Percentiles rank a stretch among this genome's conserved stretches.
Evolutionary conservation across 306 rosid species (phyloP).

Genomic region (Herpetospermum pedunculosum): DNA sequence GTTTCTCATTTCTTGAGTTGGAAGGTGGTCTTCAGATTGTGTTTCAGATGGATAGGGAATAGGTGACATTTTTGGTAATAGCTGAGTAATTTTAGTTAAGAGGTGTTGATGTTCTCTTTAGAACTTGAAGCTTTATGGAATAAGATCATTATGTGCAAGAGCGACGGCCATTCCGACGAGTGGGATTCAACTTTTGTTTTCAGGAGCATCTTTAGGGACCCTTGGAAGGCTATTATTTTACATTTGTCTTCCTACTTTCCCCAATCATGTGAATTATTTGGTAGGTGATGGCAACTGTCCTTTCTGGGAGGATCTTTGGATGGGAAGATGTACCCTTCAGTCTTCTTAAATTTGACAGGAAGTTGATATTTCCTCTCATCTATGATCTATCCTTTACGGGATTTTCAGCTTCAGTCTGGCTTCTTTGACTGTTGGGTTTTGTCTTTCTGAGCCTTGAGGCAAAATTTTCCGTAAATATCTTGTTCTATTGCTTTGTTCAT

Average conservation of each 20-base stretch:
- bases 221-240: not conserved
- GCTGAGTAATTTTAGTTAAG: not conserved
- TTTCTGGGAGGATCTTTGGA: not conserved
- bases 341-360: not conserved
- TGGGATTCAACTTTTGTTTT: not conserved
- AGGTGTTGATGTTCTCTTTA: not conserved
- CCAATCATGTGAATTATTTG: not conserved
- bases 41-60: not conserved
- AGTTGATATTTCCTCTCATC: not conserved
- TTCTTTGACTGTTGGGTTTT: not conserved
- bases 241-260: not conserved
- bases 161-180: not conserved
- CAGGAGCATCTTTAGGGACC: not conserved
- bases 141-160: not conserved
- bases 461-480: not conserved
- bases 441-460: not conserved
- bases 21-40: not conserved
- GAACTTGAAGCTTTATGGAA: not conserved
- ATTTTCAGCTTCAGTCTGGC: not conserved
- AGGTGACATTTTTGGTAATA: not conserved
- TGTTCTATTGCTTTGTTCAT: not conserved
- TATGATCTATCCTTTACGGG: not conserved
- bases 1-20: not conserved
- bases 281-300: not conserved
- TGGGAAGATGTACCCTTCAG: not conserved